Evolutionary conservation across 225 moss, liverwort and hornwort genomes (phyloP).

Genomic region (Thuidium tamariscinum): DNA sequence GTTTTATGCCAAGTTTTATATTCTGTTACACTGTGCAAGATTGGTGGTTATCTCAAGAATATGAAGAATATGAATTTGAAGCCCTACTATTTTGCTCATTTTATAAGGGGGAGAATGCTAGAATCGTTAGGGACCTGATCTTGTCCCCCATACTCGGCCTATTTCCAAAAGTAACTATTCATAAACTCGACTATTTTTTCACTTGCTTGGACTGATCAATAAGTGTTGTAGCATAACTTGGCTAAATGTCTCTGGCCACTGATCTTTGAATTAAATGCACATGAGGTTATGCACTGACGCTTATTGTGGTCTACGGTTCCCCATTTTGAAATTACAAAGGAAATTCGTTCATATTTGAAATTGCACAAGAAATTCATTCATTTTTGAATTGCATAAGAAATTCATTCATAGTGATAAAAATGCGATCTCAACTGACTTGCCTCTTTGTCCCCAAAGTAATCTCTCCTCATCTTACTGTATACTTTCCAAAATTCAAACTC

Average conservation of each 20-base stretch:
- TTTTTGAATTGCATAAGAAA: neutral
- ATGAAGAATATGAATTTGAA: neutral
- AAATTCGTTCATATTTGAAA: neutral
- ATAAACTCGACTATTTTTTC: neutral
- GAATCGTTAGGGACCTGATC: neutral
- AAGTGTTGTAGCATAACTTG: neutral
- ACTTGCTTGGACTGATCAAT: neutral
- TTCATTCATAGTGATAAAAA: neutral
- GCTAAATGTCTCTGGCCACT: neutral
- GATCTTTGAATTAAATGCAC: neutral
- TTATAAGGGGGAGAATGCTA: neutral
- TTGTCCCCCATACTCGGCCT: neutral
- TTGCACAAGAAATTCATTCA: neutral
- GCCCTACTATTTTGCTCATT: neutral
- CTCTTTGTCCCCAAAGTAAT: neutral
- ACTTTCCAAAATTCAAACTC: neutral
- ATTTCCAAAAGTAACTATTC: neutral
- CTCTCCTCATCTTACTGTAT: neutral
- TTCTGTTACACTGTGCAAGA: neutral
- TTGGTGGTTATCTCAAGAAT: neutral
- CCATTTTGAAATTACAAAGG: neutral
- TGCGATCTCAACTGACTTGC: neutral
- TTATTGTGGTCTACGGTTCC: neutral
- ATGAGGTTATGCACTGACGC: neutral
- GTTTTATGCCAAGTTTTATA: neutral